Conservation (phyloP, 1,139 yeast genomes). For the Saccharomyces hybrid region DNA sequence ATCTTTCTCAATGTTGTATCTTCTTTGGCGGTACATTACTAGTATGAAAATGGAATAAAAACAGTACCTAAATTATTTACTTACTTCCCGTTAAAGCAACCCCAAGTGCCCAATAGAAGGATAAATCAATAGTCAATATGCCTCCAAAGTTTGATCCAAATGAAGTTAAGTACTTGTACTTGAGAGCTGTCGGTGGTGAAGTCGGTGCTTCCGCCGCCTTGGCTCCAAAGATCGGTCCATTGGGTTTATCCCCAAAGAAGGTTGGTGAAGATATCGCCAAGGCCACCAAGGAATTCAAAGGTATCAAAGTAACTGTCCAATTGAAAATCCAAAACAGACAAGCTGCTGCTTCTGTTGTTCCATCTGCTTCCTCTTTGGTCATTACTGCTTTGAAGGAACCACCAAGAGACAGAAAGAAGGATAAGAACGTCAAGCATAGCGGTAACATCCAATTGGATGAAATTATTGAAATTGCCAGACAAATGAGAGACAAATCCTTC, state of each 20-base stretch:
- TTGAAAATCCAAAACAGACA: slow-evolving; percentile 99
- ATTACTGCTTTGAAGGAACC: slow-evolving; percentile 99
- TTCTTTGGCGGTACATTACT: not conserved
- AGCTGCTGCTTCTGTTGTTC: slow-evolving; percentile 98
- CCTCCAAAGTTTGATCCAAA: slow-evolving; percentile 98
- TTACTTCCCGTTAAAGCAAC: not conserved
- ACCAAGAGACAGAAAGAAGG: slow-evolving; percentile 99
- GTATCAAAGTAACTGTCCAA: slow-evolving; percentile 98
- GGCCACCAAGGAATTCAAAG: slow-evolving; percentile 98
- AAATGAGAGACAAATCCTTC: slow-evolving; percentile 94
- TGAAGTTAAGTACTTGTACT: slow-evolving; percentile 97
- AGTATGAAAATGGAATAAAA: not conserved
- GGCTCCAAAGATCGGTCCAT: slow-evolving; percentile 99
- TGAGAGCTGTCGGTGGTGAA: slow-evolving; percentile 99
- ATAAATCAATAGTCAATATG: slow-evolving; percentile 35
- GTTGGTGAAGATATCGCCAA: slow-evolving; percentile 99
- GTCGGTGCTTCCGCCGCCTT: slow-evolving; percentile 99
- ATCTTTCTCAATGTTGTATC: not conserved
- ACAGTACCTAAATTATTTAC: not conserved
- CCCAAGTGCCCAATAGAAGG: slow-evolving; percentile 6
- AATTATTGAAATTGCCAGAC: slow-evolving; percentile 95
- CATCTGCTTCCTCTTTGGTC: slow-evolving; percentile 98
- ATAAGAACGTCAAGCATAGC: slow-evolving; percentile 98
- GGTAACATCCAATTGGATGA: slow-evolving; percentile 98
- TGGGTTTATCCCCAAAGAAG: slow-evolving; percentile 99